A percentile compares a stretch with the other conserved stretches of the same genome.
These are phyloP conservation scores for Xerocomus minutiporus DNA, from an alignment of 1,284 basidiomycete genomes.

Conservation along the genomic window DNA sequence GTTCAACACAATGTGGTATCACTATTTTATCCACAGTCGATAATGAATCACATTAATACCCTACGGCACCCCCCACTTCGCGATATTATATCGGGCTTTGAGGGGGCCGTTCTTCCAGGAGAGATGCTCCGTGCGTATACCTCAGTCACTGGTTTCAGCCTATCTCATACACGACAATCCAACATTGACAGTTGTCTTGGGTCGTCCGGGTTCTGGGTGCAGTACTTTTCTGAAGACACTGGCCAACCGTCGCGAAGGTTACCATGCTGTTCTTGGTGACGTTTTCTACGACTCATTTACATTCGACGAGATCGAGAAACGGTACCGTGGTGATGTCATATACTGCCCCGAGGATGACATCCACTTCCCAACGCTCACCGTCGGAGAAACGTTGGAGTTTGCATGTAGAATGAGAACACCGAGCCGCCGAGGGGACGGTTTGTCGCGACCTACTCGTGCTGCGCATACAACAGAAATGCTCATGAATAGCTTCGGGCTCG, in stretches of 20 bases:
- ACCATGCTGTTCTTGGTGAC: slow-evolving; percentile 54
- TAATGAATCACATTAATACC: slow-evolving; percentile 26
- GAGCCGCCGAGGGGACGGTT: slow-evolving; percentile 11
- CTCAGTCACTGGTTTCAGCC: slow-evolving; percentile 30
- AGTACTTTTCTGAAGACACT: slow-evolving; percentile 68
- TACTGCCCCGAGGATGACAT: slow-evolving; percentile 70
- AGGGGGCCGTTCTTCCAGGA: slow-evolving; percentile 49
- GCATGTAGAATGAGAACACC: slow-evolving; percentile 59
- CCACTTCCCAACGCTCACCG: slow-evolving; percentile 72
- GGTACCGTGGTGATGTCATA: slow-evolving; percentile 61
- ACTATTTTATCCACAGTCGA: slow-evolving; percentile 34
- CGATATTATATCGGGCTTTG: slow-evolving; percentile 45
- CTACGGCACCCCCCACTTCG: slow-evolving; percentile 44
- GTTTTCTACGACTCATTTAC: slow-evolving; percentile 65
- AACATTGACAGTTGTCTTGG: slow-evolving; percentile 45
- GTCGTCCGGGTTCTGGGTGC: slow-evolving; percentile 65
- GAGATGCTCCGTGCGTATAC: slow-evolving; percentile 58
- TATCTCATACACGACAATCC: not conserved
- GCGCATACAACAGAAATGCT: slow-evolving; percentile 48
- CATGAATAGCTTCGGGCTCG: slow-evolving; percentile 66
- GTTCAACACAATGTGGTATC: slow-evolving; percentile 44
- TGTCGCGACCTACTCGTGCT: slow-evolving; percentile 31
- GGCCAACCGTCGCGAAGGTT: slow-evolving; percentile 62
- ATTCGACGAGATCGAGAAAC: slow-evolving; percentile 44
- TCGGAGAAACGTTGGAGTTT: slow-evolving; percentile 60